Evolutionary conservation across 2,329 filamentous ascomycete genomes (phyloP).

Genomic region (Penicillium sp.): DNA sequence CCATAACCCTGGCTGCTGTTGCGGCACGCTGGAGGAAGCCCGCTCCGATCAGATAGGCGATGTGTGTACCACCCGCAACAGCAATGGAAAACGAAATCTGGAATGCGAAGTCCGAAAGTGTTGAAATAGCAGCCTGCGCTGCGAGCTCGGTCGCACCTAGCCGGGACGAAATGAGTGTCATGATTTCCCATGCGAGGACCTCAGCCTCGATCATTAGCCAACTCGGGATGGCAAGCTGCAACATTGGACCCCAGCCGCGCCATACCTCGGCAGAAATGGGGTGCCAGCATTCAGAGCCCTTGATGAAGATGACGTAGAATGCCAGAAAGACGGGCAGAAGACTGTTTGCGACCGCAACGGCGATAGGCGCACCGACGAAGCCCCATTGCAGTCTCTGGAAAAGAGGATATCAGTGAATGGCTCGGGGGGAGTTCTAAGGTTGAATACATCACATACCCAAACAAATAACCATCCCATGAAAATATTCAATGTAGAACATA

Average conservation of each 20-base stretch:
- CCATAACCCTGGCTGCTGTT: conserved; percentile 69
- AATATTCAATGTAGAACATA: conserved; percentile 75
- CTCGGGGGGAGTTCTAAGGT: too few relatives aligned
- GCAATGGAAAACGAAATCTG: conserved; percentile 85
- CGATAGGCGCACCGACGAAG: conserved; percentile 74
- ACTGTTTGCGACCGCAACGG: conserved; percentile 69
- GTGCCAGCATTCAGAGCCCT: conserved; percentile 72
- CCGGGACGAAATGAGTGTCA: conserved; percentile 72
- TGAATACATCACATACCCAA: conserved; percentile 54
- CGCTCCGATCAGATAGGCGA: conserved; percentile 88
- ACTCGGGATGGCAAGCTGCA: conserved; percentile 77
- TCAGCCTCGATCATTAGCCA: conserved; percentile 89
- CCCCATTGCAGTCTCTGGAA: conserved; percentile 52
- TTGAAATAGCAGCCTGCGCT: conserved; percentile 78
- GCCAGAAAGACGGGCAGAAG: conserved; percentile 66
- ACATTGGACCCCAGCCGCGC: conserved; percentile 73
- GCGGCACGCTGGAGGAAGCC: conserved; percentile 74
- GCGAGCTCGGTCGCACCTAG: conserved; percentile 74
- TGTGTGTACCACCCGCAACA: conserved; percentile 77
- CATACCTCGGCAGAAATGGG: conserved; percentile 66
- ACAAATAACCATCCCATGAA: conserved; percentile 75
- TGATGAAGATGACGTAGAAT: conserved; percentile 66
- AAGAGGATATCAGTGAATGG: neutral
- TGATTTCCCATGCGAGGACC: conserved; percentile 82
- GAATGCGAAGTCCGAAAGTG: conserved; percentile 72